Base-by-base conservation (phyloP, 768 basidiomycete species). In the Auricularia sp. region DNA sequence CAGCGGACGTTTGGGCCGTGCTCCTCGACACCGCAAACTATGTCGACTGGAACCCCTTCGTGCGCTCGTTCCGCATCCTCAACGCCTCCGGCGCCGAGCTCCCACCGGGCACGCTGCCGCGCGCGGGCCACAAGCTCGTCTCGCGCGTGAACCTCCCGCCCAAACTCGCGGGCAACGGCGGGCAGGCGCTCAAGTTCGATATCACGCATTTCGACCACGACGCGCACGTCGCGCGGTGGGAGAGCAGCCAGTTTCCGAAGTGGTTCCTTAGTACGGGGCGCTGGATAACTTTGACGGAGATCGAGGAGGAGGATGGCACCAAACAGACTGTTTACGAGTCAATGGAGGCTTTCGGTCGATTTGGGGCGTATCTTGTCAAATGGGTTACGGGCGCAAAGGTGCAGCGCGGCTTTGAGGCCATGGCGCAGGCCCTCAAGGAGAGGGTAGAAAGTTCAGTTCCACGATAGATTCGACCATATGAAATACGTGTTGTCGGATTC, bases 61-160 rank as follows among this genome's bases (percentile, higher is more conserved):
- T 70, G 59, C 84, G 86, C 61, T 76, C 76, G 61, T 80, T 84
- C 70, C 75, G 74, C 62, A 70, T 81, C 36, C 71, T 81, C 10
- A 79, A 81, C 66, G 74, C 78, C 62, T 67, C 74, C 5, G 74
- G 75, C 44, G 76, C 74, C 66, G 72, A 74, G 12, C 77, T 77
- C 0, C 74, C 83, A 8, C 67, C 72, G 3, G 80, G 82, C 69
- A 84, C 84, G 68, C 80, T 76, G 1, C 80, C 82, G 1, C 74
- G 71, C 2, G 79, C 75, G 43, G 87, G 85, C 7, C 72, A 76
- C 47, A 75, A 79, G 65, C 68, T 88, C 1, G 62, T 74, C 64
- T 80, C 88, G 58, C 77, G 78, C 10, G 83, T 83, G 51, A 80
- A 87, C 70, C 80, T 88, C 42, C 86, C 86, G 0, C 85, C 87